Evolutionary conservation across 805 yeast genomes (phyloP), one percentile per base, ranked within the genome.

Genomic region (Wickerhamiella siamensis): DNA sequence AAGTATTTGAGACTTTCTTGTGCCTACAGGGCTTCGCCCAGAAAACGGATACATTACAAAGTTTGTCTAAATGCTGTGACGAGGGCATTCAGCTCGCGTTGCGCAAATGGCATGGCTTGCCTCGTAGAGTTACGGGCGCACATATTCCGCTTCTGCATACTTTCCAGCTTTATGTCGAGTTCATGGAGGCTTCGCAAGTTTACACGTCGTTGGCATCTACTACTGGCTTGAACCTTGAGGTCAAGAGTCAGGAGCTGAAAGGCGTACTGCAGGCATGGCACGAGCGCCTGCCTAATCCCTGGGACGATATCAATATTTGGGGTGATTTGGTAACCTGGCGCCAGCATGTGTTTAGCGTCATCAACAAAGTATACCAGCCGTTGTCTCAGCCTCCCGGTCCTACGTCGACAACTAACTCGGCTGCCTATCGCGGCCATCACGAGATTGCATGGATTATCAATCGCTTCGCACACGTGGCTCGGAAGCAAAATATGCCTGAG

Each of bases 361-460:
- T 91, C 52, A 91, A 91, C 66, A 82, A 82, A 58, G 94, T 83
- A 2, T 91, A 91, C 60, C 72, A 87, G 70, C 97, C 97, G 6
- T 70, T 93, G 54, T 57, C 83, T 29, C 95, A 83, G 52, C 84
- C 80, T 47, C 61, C 52, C 27, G 74, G 77, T 35, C 77, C 78
- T 15, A 71, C 64, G 50, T 76, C 77, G 37, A 78, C 76, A 51
- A 27, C 43, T 18, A 83, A 84, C 57, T 86, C 96, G 1, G 87
- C 86, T 56, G 97, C 95, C 1, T 93, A 88, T 62, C 71, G 98
- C 49, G 99, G 99, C 1, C 91, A 83, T 63, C 99, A 91, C 59
- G 99, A 91, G 61, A 84, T 88, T 59, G 98, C 98, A 0, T 93
- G 98, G 96, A 95, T 91, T 5, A 88, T 91, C 54, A 91, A 91